Percentiles rank a stretch among this genome's conserved stretches.
Evolutionary conservation across 1,139 yeast species (phyloP).

Genomic region (Nakaseomyces sp.): DNA sequence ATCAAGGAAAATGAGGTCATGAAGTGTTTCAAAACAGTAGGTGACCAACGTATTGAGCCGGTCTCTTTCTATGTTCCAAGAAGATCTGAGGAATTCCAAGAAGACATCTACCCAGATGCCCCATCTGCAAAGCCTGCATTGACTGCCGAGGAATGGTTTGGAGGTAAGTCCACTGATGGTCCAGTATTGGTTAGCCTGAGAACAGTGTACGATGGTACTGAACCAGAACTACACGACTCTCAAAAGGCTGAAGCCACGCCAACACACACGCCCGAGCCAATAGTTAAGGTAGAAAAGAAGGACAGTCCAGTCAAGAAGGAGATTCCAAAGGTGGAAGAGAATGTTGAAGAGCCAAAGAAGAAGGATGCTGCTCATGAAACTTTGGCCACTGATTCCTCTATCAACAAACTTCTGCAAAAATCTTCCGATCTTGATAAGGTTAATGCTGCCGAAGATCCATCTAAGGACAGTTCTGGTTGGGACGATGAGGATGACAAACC

Average conservation of each 20-base stretch:
- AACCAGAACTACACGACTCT: slow-evolving; percentile 34
- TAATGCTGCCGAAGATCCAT: slow-evolving; percentile 33
- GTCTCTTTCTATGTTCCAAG: slow-evolving; percentile 88
- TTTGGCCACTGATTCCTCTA: slow-evolving; percentile 40
- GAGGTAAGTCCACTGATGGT: slow-evolving; percentile 68
- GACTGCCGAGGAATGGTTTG: slow-evolving; percentile 68
- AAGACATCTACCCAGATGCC: slow-evolving; percentile 86
- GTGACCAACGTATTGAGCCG: slow-evolving; percentile 78
- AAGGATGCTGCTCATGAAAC: slow-evolving; percentile 12
- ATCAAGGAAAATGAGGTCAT: slow-evolving; percentile 78
- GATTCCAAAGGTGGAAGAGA: slow-evolving; percentile 12
- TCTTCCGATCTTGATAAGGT: slow-evolving; percentile 40
- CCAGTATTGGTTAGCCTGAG: slow-evolving; percentile 77
- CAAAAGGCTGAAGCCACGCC: slow-evolving; percentile 32
- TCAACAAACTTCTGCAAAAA: slow-evolving; percentile 42
- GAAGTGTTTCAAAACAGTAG: slow-evolving; percentile 73
- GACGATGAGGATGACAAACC: slow-evolving; percentile 33
- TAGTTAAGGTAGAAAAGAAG: slow-evolving; percentile 11
- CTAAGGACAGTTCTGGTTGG: slow-evolving; percentile 30
- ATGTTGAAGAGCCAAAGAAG: slow-evolving; percentile 7
- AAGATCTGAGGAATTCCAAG: slow-evolving; percentile 85
- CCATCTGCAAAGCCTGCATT: slow-evolving; percentile 75
- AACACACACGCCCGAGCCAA: slow-evolving; percentile 33
- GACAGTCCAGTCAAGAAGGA: slow-evolving; percentile 8
- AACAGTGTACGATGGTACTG: slow-evolving; percentile 68